Percentiles rank a stretch among this genome's conserved stretches.
These are phyloP conservation scores for Aureobasidium namibiae DNA, from an alignment of 2,329 filamentous ascomycete species.

Conservation along the genomic window DNA sequence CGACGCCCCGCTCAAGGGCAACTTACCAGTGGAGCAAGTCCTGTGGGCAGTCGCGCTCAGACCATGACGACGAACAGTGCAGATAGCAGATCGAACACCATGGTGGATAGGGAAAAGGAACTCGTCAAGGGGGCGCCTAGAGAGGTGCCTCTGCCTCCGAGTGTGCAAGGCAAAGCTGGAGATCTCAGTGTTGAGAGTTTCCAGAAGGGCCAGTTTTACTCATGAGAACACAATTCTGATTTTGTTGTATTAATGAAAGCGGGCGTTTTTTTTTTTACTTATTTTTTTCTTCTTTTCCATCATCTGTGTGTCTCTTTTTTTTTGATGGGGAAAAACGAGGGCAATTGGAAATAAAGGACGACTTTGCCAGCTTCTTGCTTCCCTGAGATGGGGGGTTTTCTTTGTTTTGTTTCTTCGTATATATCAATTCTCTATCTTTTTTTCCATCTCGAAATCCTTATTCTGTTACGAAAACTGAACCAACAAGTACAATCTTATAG, in stretches of 20 bases:
- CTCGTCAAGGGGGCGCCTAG: slow-evolving; percentile 21
- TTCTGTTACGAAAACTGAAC: no score
- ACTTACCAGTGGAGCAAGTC: slow-evolving; percentile 37
- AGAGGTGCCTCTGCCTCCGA: slow-evolving; percentile 34
- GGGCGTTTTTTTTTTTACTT: no score
- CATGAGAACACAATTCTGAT: background rate
- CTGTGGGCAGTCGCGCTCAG: slow-evolving; percentile 41
- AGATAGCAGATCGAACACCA: slow-evolving; percentile 34
- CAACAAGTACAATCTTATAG: no score
- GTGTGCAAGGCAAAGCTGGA: slow-evolving; percentile 50
- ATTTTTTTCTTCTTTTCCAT: no score
- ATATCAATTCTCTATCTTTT: no score
- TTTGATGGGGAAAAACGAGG: no score
- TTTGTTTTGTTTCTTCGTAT: no score
- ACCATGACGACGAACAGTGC: slow-evolving; percentile 43
- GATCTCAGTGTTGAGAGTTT: slow-evolving; percentile 63
- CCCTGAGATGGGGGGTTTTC: no score
- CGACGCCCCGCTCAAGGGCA: slow-evolving; percentile 40
- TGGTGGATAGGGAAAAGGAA: slow-evolving; percentile 38
- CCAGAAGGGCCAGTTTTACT: slow-evolving; percentile 55
- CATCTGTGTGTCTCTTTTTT: no score
- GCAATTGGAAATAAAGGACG: no score
- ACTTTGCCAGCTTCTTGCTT: no score
- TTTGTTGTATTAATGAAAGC: background rate
- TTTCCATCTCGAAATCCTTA: no score